A percentile compares a stretch with the other conserved stretches of the same genome.
Conservation (phyloP, 2,329 filamentous ascomycete species). For the Sarocladium oryzae region DNA sequence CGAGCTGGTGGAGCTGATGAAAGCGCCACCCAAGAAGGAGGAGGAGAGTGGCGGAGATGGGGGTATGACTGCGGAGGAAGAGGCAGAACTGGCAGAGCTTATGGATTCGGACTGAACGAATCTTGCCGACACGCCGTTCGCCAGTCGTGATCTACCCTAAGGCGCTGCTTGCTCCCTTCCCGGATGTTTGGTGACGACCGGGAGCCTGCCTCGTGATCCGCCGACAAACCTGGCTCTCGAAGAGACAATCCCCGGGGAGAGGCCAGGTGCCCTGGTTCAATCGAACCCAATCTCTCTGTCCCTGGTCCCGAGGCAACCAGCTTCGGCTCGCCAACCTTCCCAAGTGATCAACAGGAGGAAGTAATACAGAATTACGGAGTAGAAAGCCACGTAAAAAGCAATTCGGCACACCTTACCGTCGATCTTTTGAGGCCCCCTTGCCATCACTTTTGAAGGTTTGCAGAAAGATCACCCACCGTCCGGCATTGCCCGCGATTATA, state of each 20-base stretch:
- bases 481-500: no score
- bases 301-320: background rate
- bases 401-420: background rate
- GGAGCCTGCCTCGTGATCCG: no score
- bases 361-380: no score
- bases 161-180: no score
- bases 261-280: background rate
- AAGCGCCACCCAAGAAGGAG: conserved; percentile 19
- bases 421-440: no score
- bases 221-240: no score
- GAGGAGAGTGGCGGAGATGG: conserved; percentile 37
- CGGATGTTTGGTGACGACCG: no score
- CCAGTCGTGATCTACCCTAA: background rate
- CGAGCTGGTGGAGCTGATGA: conserved; percentile 37
- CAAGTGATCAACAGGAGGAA: background rate
- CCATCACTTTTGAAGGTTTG: no score
- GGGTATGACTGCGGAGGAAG: conserved; percentile 79
- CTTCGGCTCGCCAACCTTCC: conserved; percentile 4
- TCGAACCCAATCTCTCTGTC: background rate
- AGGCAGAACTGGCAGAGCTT: conserved; percentile 83
- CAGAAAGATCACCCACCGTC: background rate
- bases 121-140: background rate
- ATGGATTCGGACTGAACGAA: conserved; percentile 59
- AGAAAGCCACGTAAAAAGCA: background rate
- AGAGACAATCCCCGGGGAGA: no score